Base-by-base conservation (phyloP, 1,139 yeast genomes). In the Lodderomyces jiufengensis region DNA sequence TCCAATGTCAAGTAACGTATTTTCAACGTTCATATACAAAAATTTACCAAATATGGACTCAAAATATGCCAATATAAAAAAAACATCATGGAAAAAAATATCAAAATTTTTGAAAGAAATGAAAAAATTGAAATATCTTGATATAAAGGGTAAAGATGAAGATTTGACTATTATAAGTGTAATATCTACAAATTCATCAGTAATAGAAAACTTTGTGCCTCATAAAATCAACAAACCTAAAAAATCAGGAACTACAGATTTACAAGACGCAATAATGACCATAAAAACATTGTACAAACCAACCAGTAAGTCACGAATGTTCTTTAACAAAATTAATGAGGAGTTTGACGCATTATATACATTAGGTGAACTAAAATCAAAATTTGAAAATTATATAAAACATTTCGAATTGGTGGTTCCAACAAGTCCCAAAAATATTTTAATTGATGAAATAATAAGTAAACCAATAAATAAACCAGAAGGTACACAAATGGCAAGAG, bases 21-120 rank as follows among this genome's bases (percentile, higher is more conserved):
- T 92, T 56, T 74, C 92, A 0, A 74, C 70, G 32, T 77, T 80
- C 50, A 66, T 88, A 10, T 68, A 79, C 47, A 80, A 76, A 37
- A 85, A 87, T 55, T 61, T 90, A n/a, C 95, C 95, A 0, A 58
- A 59, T 10, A 50, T 67, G 29, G 77, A 76, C 44, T 56, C 73
- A 1, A 57, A 61, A n/a, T 69, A 68, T 31, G 74, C 86, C 29
- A 79, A 75, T 41, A 75, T 92, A 50, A 90, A 88, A 57, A 82
- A 79, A 50, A 81, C 96, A 0, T 77, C 90, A 3, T 90, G 95
- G 95, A 88, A 84, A 56, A 92, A 92, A 53, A 78, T 94, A 1
- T 73, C 90, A 14, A 90, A 88, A 57, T 87, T 80, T 50, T 63
- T 90, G 38, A 90, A 87, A 52, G 80, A 84, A 4, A 86, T 88